Percentiles rank a stretch among this genome's conserved stretches.
These are phyloP conservation scores for Barnettozyma populi DNA, from an alignment of 805 yeast species.

Conservation along the genomic window DNA sequence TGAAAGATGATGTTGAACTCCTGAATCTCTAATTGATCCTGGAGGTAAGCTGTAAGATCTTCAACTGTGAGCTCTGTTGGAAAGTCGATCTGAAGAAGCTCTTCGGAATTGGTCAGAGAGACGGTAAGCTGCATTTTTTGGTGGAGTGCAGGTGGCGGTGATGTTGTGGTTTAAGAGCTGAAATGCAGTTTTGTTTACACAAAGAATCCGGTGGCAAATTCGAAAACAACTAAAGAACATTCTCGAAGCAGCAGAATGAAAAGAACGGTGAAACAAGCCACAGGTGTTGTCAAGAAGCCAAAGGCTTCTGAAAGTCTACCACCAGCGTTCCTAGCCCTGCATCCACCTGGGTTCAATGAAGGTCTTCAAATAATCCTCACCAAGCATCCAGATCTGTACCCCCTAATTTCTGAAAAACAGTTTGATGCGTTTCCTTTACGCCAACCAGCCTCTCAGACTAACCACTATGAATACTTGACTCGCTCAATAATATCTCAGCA, in stretches of 20 bases:
- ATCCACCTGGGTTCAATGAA: slow-evolving; percentile 28
- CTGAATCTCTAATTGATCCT: slow-evolving; percentile 30
- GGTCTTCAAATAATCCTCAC: slow-evolving; percentile 31
- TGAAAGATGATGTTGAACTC: slow-evolving; percentile 31
- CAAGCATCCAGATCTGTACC: slow-evolving; percentile 33
- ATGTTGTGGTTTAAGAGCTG: not conserved
- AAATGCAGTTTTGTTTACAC: not conserved
- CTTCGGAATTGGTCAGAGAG: slow-evolving; percentile 14
- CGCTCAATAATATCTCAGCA: slow-evolving; percentile 64
- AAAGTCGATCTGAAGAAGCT: slow-evolving; percentile 44
- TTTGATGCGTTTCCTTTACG: slow-evolving; percentile 26
- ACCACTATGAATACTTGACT: slow-evolving; percentile 38
- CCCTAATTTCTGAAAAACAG: slow-evolving; percentile 20
- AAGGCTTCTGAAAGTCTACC: slow-evolving; percentile 19
- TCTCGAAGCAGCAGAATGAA: not conserved
- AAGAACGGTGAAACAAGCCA: not conserved
- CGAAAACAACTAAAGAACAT: not conserved
- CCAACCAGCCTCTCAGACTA: slow-evolving; percentile 13
- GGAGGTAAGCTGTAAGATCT: slow-evolving; percentile 67
- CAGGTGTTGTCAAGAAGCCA: slow-evolving; percentile 11
- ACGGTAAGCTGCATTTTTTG: slow-evolving; percentile 14
- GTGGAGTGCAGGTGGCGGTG: not conserved
- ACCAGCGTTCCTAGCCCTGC: slow-evolving; percentile 20
- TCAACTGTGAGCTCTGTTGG: slow-evolving; percentile 55
- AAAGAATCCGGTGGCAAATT: not conserved